phyloP scores from a whole-genome alignment of 75 land plant genomes.

The Chamaecyparis obtusa region DNA sequence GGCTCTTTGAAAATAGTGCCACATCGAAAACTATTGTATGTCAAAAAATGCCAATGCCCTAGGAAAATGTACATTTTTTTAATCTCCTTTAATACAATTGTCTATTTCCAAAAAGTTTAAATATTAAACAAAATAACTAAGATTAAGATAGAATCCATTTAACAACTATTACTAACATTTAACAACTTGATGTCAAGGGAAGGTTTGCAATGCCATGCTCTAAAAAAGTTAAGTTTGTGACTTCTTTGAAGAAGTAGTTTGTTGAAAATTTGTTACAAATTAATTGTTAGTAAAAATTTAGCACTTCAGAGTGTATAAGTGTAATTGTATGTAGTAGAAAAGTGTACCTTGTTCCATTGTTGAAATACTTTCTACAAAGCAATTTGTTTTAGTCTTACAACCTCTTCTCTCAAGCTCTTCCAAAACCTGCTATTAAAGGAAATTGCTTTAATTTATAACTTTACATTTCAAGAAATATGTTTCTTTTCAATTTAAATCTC shows the following conservation, averaged over 20 bases:
- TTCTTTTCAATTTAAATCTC: not conserved
- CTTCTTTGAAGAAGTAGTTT: not conserved
- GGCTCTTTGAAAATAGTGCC: no score
- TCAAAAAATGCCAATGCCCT: no score
- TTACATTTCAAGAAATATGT: not conserved
- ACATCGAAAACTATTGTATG: no score
- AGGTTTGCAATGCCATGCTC: not conserved
- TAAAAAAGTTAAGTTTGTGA: not conserved
- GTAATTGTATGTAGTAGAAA: not conserved
- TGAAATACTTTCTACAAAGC: constrained; percentile 56
- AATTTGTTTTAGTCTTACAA: constrained; percentile 49
- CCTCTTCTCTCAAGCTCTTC: constrained; percentile 53
- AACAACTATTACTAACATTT: not conserved
- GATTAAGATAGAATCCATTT: no score
- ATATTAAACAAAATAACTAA: not conserved
- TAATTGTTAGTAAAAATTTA: not conserved
- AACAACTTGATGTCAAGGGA: not conserved
- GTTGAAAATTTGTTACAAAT: not conserved
- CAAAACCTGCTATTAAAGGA: constrained; percentile 48
- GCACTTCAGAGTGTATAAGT: not conserved
- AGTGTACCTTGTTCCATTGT: constrained; percentile 48
- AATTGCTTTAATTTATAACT: constrained; percentile 1
- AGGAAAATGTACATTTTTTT: no score
- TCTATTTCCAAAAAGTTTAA: no score
- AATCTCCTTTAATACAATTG: no score